A percentile compares a stretch with the other conserved stretches of the same genome.
Conservation (phyloP, 2,329 filamentous ascomycete species). For the Aureobasidium sp. region DNA sequence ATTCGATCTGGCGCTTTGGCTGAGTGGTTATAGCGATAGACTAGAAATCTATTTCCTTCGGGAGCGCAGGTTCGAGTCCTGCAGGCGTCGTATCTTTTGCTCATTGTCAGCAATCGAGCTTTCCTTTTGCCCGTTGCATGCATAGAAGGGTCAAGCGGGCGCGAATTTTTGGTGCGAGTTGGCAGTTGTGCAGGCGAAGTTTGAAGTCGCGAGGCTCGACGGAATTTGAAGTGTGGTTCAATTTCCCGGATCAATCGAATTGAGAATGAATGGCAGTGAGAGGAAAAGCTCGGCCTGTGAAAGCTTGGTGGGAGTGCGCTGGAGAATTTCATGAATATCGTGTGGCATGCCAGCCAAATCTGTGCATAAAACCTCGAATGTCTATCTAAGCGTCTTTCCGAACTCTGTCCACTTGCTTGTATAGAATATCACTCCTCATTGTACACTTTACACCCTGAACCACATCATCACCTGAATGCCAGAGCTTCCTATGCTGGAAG, state of each 20-base stretch:
- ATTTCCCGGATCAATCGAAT: too few relatives aligned
- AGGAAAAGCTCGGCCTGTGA: too few relatives aligned
- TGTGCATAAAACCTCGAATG: background rate
- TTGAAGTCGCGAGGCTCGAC: background rate
- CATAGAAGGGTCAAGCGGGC: background rate
- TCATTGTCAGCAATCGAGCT: background rate
- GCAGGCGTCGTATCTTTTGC: background rate
- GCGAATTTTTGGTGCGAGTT: background rate
- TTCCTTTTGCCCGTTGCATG: background rate
- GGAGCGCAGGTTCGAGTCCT: background rate
- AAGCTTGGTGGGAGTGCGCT: too few relatives aligned
- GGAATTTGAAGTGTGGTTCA: background rate
- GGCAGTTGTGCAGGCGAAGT: background rate
- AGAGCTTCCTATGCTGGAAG: constrained; percentile 46
- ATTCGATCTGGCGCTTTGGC: background rate
- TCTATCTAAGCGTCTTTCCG: too few relatives aligned
- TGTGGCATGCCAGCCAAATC: too few relatives aligned
- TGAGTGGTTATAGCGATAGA: constrained; percentile 12
- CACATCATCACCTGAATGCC: constrained; percentile 49
- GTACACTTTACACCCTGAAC: constrained; percentile 46
- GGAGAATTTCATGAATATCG: too few relatives aligned
- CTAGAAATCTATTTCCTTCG: constrained; percentile 11
- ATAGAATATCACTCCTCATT: constrained; percentile 49
- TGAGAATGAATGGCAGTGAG: too few relatives aligned
- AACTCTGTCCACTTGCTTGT: constrained; percentile 17